Evolutionary conservation across 2,329 filamentous ascomycete species (phyloP).

Genomic region (Lecanoromycetidae sp.): DNA sequence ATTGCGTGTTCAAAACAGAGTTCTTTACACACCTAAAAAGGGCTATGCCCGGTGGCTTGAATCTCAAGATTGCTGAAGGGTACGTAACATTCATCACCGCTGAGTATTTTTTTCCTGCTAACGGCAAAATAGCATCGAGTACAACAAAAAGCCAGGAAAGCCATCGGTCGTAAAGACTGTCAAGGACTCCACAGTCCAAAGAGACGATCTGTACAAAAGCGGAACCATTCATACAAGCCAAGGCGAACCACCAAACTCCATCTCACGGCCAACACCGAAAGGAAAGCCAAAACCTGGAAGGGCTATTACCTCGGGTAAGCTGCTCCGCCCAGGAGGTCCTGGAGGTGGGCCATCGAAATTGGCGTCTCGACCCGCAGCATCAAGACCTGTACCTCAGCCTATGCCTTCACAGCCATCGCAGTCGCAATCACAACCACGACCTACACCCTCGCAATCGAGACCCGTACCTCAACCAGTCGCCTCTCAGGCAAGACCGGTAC

Average conservation of each 20-base stretch:
- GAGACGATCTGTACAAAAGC: conserved; percentile 86
- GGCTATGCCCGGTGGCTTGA: conserved; percentile 66
- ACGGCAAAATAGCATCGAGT: conserved; percentile 55
- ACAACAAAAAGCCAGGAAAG: conserved; percentile 96
- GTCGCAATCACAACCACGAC: conserved; percentile 18
- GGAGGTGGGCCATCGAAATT: conserved; percentile 66
- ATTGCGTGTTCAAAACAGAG: conserved; percentile 91
- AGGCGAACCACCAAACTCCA: conserved; percentile 71
- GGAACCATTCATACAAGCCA: conserved; percentile 73
- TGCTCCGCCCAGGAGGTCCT: conserved; percentile 83
- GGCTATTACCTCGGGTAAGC: conserved; percentile 84
- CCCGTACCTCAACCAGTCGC: conserved; percentile 23
- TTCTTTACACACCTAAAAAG: conserved; percentile 85
- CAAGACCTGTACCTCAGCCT: conserved; percentile 21
- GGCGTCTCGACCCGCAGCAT: conserved; percentile 28
- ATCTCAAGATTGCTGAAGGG: conserved; percentile 66
- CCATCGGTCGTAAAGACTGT: conserved; percentile 75
- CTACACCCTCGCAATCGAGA: conserved; percentile 20
- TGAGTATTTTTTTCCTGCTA: conserved; percentile 16
- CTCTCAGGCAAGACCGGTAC: conserved; percentile 35
- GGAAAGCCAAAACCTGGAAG: conserved; percentile 75
- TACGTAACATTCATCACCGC: conserved; percentile 26
- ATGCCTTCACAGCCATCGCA: conserved; percentile 22
- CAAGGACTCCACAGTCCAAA: conserved; percentile 64
- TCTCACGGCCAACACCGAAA: conserved; percentile 74